A percentile compares a stretch with the other conserved stretches of the same genome.
These are phyloP conservation scores for Coniferiporia sulphurascens DNA, from an alignment of 1,284 basidiomycete species.

Conservation along the genomic window DNA sequence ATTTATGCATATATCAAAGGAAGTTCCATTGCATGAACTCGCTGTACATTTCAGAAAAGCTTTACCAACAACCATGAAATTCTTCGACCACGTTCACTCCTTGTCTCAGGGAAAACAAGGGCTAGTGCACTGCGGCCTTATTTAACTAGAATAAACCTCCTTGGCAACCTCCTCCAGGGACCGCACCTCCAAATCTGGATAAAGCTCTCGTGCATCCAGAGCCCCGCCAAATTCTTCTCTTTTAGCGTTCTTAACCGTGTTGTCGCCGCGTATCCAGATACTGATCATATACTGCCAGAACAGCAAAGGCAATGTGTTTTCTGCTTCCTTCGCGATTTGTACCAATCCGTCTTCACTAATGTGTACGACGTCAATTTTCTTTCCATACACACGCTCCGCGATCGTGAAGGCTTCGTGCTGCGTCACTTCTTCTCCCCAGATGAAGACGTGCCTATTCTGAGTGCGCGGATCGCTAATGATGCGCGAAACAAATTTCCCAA, in stretches of 20 bases:
- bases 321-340: neutral
- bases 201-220: constrained; percentile 16
- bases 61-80: too few species aligned
- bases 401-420: constrained; percentile 12
- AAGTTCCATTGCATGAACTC: too few species aligned
- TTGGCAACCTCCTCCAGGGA: constrained; percentile 3
- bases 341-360: neutral
- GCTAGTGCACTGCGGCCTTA: too few species aligned
- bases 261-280: constrained; percentile 11
- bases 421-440: constrained; percentile 26
- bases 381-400: neutral
- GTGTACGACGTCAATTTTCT: neutral
- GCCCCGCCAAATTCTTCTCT: constrained; percentile 13
- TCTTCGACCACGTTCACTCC: too few species aligned
- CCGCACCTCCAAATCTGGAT: constrained; percentile 10
- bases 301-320: neutral
- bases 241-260: constrained; percentile 17
- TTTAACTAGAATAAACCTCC: neutral
- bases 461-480: constrained; percentile 24
- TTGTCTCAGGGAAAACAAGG: too few species aligned
- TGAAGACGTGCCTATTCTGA: constrained; percentile 25
- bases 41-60: too few species aligned
- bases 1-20: too few species aligned
- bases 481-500: constrained; percentile 18
- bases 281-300: neutral